Evolutionary conservation across 2,329 filamentous ascomycete genomes (phyloP).

Genomic region (Didymella keratinophila): DNA sequence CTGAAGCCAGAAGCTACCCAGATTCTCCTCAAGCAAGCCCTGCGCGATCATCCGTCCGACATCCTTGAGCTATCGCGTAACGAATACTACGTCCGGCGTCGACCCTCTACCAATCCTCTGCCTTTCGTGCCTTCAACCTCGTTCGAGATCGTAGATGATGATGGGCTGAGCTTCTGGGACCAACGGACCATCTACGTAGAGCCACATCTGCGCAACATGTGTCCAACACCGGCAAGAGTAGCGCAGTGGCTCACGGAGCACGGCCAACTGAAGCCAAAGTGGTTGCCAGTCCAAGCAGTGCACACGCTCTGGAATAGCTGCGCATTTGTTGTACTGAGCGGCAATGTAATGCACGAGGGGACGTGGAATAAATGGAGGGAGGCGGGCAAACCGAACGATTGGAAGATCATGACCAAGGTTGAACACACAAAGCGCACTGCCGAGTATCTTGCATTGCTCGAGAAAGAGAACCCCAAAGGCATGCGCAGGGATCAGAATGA

Average conservation of each 20-base stretch:
- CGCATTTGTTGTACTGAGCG: conserved; percentile 47
- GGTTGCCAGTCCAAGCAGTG: conserved; percentile 47
- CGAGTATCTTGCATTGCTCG: conserved; percentile 41
- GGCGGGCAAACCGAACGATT: conserved; percentile 37
- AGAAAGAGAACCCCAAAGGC: conserved; percentile 31
- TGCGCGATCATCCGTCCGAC: conserved; percentile 29
- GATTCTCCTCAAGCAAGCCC: conserved; percentile 37
- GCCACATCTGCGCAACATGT: conserved; percentile 43
- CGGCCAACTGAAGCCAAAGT: conserved; percentile 41
- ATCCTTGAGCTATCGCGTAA: conserved; percentile 37
- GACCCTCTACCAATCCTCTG: conserved; percentile 40
- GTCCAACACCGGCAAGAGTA: conserved; percentile 41
- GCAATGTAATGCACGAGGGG: conserved; percentile 41
- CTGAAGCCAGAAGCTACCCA: conserved; percentile 46
- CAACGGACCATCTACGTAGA: conserved; percentile 50
- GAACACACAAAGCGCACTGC: conserved; percentile 44
- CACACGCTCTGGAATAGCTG: conserved; percentile 44
- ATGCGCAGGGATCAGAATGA: conserved; percentile 24
- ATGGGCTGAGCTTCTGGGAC: conserved; percentile 47
- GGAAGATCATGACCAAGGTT: conserved; percentile 49
- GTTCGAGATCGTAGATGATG: conserved; percentile 36
- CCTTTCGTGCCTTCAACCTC: conserved; percentile 40
- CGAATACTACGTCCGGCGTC: conserved; percentile 42
- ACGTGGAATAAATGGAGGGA: conserved; percentile 44
- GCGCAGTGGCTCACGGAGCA: conserved; percentile 43